phyloP scores from a whole-genome alignment of 129 eudicot genomes.

The Flaveria linearis region DNA sequence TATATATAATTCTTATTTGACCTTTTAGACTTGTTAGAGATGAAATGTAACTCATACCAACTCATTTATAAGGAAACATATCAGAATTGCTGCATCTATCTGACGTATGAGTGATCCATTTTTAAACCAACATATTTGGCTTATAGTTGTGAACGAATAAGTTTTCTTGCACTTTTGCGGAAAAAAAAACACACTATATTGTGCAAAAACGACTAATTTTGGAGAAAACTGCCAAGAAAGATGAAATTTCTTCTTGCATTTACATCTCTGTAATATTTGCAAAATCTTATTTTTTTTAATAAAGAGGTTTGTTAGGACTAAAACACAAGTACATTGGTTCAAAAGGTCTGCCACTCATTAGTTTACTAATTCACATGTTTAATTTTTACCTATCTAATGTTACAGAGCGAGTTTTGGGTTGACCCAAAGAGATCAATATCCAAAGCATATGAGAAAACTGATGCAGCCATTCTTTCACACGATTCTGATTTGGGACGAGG shows the following conservation, averaged over 20 bases:
- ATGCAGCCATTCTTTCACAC: slow-evolving; percentile 58
- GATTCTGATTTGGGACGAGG: slow-evolving; percentile 62
- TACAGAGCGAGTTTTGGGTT: slow-evolving; percentile 62
- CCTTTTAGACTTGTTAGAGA: neutral
- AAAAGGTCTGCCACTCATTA: neutral
- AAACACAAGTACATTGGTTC: neutral
- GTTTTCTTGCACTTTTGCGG: slow-evolving; percentile 1
- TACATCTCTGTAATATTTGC: too few relatives aligned
- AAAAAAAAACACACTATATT: neutral
- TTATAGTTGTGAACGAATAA: neutral
- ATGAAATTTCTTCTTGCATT: neutral
- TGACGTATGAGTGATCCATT: neutral
- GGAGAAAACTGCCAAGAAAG: slow-evolving; percentile 12
- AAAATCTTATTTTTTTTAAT: too few relatives aligned
- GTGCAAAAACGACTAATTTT: neutral
- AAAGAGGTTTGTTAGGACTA: too few relatives aligned
- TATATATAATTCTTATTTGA: neutral
- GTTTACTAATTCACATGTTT: slow-evolving; percentile 2
- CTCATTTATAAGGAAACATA: neutral
- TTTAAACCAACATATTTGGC: neutral
- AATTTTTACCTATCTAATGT: neutral
- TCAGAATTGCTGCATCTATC: neutral
- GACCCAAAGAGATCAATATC: slow-evolving; percentile 57
- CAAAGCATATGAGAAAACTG: slow-evolving; percentile 70
- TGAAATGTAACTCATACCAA: neutral